Evolutionary conservation across 768 basidiomycete genomes (phyloP), one percentile per base, ranked within the genome.

Genomic region (Sporobolomyces phaffii): DNA sequence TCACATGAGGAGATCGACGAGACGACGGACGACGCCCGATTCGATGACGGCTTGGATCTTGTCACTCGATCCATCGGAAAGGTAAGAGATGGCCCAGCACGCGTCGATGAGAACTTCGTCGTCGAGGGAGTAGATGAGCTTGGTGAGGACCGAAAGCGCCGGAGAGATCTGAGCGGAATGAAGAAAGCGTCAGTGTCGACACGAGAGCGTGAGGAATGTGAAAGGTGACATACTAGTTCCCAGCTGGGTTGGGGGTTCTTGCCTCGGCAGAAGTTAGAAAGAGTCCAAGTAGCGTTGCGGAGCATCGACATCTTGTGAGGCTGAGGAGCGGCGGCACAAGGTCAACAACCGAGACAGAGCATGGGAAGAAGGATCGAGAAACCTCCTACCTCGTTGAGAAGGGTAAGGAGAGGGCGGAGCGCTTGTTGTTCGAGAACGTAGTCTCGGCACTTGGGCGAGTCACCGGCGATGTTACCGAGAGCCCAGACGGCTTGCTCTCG

Each of bases 1-100:
- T 68, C 51, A 80, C 89, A 97, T 91, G 72, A 99, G 86, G 48
- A 99, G 83, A 77, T 99, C 96, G 38, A 99, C 96, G 68, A 99
- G 85, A 74, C 96, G 87, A 78, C 96, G 85, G 81, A 93, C 96
- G 52, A 99, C 94, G 34, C 94, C 96, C 24, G 90, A 90, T 80
- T 98, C 94, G 74, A 99, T 98, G 63, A 99, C 96, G 36, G 96
- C 96, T 78, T 99, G 96, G 65, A 99, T 99, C 82, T 99, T 99
- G 81, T 99, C 96, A 76, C 96, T 96, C 38, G 92, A 89, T 53
- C 96, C 96, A 77, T 99, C 96, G 2, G 94, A 98, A 43, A 99
- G 87, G 80, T 99, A 99, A 44, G 93, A 97, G 78, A 99, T 94
- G 31, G 96, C 96, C 96, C 96, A 99, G 82, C 96, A 99, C 18